Evolutionary conservation across 129 eudicot genomes (phyloP), one percentile per base, ranked within the genome.

Genomic region (Tagetes erecta): DNA sequence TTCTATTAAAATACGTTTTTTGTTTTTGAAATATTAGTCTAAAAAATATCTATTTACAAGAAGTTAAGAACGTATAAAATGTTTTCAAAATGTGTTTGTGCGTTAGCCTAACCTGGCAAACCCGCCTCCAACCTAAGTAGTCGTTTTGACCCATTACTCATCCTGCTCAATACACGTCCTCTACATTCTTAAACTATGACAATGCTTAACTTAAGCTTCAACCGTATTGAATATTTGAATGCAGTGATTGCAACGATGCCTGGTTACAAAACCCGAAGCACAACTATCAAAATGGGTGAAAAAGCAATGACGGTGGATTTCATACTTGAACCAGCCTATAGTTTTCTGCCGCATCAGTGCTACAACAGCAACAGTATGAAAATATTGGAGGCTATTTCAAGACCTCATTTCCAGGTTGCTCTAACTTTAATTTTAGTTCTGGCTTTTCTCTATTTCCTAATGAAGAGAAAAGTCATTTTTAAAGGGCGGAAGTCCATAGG

Each of bases 231-330:
- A 20, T 20, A 20, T 20, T 20, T 20, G 27, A 74, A 79, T 81
- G 80, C 83, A 94, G 98, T 94, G 64, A 67, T 74, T 52, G 98
- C 98, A 14, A 76, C 80, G 47, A 90, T 86, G 91, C 86, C 92
- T 8, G 97, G 97, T 73, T 86, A 94, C 86, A 87, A 81, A 70
- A 75, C 85, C 36, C 92, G 87, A 76, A 86, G 84, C 74, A 85
- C 98, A 14, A 13, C 80, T 52, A 78, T 90, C 47, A 20, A 79
- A 59, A 68, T 90, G 72, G 87, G 75, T 41, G 90, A 93, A 56
- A 86, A 80, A 75, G 82, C 95, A 57, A 80, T 76, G 73, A 84
- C 88, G 0, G 67, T 86, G 53, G 96, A 93, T 80, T 93, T 93
- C 78, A 85, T 93, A 65, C 92, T 93, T 9, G 96, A 93, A 76